Base-by-base conservation (phyloP, 2,329 filamentous ascomycete genomes). In the Colletotrichum noveboracense region DNA sequence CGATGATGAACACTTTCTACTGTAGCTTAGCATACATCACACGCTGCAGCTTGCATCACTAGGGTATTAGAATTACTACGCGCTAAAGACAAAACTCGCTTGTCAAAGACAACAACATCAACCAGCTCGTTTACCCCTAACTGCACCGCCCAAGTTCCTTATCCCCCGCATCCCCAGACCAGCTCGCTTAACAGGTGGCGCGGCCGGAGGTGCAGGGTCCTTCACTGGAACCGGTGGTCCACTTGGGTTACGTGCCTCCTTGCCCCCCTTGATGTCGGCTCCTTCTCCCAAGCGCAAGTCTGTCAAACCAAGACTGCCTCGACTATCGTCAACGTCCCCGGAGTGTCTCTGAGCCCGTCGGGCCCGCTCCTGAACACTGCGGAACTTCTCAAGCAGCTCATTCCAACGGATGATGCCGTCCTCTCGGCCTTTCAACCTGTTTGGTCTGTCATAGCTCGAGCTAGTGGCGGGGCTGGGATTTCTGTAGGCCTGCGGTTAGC, bases 311-410 rank as follows among this genome's bases (percentile, higher is more conserved):
- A 89, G 83, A 6, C 84, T 83, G 6, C 85, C 83, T 16, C 70
- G 62, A 7, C 86, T 84, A 62, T 89, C 88, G 65, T 91, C 89
- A 38, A 88, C 86, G 16, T 91, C 90, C 61, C 88, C 83, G 66
- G 88, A 88, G 68, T 91, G 84, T 75, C 92, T 88, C 81, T 95
- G 93, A 14, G 91, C 88, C 69, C 95, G 90, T 70, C 96, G 91
- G 7, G 96, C 94, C 76, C 92, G 93, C 79, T 99, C 97, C 82
- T 99, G 97, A 3, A 97, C 96, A 68, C 90, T 92, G 79, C 95
- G 94, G 86, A 99, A 99, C 82, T 98, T 98, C 78, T 99, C 97
- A 7, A 99, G 90, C 43, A 99, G 89, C 80, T 99, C 97, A 4
- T 91, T 92, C 97, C 97, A 99, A 71, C 94, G 93, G 79, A 99